phyloP scores from a whole-genome alignment of 2,329 filamentous ascomycete genomes.

The Penicillium sp. region DNA sequence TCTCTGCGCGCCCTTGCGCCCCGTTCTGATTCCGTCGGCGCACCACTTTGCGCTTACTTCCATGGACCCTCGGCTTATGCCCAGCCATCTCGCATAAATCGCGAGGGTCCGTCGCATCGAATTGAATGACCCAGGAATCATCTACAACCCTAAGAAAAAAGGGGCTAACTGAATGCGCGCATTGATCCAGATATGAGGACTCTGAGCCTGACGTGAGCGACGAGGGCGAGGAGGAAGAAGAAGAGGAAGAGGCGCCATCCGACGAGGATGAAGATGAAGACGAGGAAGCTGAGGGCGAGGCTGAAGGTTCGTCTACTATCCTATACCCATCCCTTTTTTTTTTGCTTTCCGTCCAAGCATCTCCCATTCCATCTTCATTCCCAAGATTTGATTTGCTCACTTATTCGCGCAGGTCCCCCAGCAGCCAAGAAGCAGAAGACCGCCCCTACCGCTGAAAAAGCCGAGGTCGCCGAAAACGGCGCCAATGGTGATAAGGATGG shows the following conservation, averaged over 20 bases:
- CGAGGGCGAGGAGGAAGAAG: constrained; percentile 31
- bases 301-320: constrained; percentile 22
- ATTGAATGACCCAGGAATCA: neutral
- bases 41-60: constrained; percentile 1
- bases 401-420: constrained; percentile 25
- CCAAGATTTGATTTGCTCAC: constrained; percentile 1
- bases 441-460: constrained; percentile 23
- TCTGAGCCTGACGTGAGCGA: constrained; percentile 38
- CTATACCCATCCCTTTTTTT: neutral
- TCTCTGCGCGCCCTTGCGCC: constrained; percentile 7
- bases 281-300: constrained; percentile 22
- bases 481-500: constrained; percentile 29
- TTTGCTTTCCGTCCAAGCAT: neutral
- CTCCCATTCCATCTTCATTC: neutral
- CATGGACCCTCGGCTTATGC: neutral
- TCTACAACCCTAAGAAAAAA: neutral
- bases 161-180: constrained; percentile 2
- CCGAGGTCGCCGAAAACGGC: constrained; percentile 23
- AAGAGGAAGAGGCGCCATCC: constrained; percentile 32
- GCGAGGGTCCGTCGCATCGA: neutral
- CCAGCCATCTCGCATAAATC: constrained; percentile 9
- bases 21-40: constrained; percentile 1
- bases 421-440: constrained; percentile 40
- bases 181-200: constrained; percentile 39
- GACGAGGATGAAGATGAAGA: constrained; percentile 33